Conservation (phyloP, 352 stramenopile species). For the Halophytophthora polymorphica region DNA sequence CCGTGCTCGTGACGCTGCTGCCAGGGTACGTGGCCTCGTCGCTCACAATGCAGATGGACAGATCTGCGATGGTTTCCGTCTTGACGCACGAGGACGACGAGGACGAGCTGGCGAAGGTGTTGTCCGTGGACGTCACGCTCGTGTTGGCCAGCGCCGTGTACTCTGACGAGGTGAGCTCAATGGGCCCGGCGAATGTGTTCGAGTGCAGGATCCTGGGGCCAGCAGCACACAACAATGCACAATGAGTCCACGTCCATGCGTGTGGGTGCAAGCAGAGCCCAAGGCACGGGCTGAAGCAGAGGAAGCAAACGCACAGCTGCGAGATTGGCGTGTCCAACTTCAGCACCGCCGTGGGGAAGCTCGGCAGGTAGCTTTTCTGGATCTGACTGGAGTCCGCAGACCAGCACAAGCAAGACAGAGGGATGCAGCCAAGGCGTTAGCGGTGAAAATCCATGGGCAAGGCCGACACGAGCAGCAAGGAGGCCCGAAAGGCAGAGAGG, state of each 20-base stretch:
- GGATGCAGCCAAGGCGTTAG: too few relatives aligned
- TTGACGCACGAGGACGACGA: conserved; percentile 24
- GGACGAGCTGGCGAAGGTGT: conserved; percentile 21
- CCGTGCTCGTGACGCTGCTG: conserved; percentile 5
- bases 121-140: conserved; percentile 30
- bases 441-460: too few relatives aligned
- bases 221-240: background rate
- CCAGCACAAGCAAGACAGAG: background rate
- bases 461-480: background rate
- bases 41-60: conserved; percentile 32
- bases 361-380: conserved; percentile 34
- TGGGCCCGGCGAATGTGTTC: conserved; percentile 31
- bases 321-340: conserved; percentile 22
- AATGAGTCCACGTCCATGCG: background rate
- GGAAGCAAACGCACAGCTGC: conserved; percentile 27
- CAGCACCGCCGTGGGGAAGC: conserved; percentile 43
- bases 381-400: conserved; percentile 23
- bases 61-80: conserved; percentile 19
- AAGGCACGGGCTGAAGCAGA: too few relatives aligned
- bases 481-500: background rate
- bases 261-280: background rate
- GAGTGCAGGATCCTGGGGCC: conserved; percentile 29
- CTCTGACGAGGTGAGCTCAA: conserved; percentile 31
- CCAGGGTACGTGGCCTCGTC: conserved; percentile 4
- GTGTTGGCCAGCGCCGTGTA: conserved; percentile 25